Percentiles rank a stretch among this genome's conserved stretches.
Conservation (phyloP, 768 basidiomycete species). For the Naganishia friedmannii region DNA sequence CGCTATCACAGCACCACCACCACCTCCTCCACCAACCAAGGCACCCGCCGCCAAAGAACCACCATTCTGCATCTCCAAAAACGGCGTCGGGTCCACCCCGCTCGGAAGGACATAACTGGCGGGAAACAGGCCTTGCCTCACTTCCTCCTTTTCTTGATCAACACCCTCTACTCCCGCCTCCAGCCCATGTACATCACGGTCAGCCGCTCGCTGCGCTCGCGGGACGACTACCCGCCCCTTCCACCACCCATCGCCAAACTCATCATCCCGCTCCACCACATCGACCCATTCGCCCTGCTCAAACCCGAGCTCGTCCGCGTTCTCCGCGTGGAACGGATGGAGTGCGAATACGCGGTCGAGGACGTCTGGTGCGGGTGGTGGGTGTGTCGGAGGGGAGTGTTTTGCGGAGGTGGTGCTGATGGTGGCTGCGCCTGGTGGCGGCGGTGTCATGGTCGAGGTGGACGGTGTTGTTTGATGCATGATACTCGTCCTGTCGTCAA, state of each 20-base stretch:
- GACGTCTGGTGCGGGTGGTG: conserved; percentile 14
- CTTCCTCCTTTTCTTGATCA: too few relatives aligned
- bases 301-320: conserved; percentile 89
- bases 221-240: conserved; percentile 57
- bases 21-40: too few relatives aligned
- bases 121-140: conserved; percentile 86
- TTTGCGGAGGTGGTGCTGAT: too few relatives aligned
- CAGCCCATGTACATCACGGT: too few relatives aligned
- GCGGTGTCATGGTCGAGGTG: too few relatives aligned
- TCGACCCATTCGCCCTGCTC: conserved; percentile 79
- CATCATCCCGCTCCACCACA: conserved; percentile 87
- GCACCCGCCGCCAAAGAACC: background rate
- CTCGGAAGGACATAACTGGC: conserved; percentile 55
- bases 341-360: conserved; percentile 22
- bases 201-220: background rate
- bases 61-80: conserved; percentile 28
- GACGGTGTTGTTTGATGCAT: too few relatives aligned
- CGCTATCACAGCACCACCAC: conserved; percentile 1
- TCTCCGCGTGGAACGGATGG: conserved; percentile 62
- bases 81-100: conserved; percentile 28
- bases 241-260: conserved; percentile 96
- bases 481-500: too few relatives aligned
- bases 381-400: background rate
- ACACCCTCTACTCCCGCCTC: conserved; percentile 54
- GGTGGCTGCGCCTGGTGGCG: too few relatives aligned